These are phyloP conservation scores for Rhizodiscina lignyota DNA, from an alignment of 495 filamentous ascomycete genomes.

Conservation along the genomic window DNA sequence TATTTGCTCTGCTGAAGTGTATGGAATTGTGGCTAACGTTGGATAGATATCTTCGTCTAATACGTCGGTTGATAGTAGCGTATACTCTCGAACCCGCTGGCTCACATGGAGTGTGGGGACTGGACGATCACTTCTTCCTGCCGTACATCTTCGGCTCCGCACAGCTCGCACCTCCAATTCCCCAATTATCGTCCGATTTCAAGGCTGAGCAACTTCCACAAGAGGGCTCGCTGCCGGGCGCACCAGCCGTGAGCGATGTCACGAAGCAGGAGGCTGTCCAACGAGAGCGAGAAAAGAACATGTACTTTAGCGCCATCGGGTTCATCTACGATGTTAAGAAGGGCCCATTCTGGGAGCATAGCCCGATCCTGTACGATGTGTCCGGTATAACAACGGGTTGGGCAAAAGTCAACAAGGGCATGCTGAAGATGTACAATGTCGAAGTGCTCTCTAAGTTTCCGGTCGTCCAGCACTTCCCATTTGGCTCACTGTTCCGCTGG, in stretches of 20 bases:
- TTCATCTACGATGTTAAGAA: conserved; percentile 98
- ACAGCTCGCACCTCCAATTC: conserved; percentile 66
- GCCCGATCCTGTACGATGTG: conserved; percentile 87
- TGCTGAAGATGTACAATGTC: conserved; percentile 59
- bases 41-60: conserved; percentile 73
- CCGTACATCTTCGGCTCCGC: conserved; percentile 93
- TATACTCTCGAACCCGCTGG: conserved; percentile 72
- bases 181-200: no score
- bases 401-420: conserved; percentile 96
- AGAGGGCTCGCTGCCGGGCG: conserved; percentile 56
- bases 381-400: conserved; percentile 79
- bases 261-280: conserved; percentile 49
- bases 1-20: conserved; percentile 10
- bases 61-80: conserved; percentile 70
- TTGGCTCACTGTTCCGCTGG: conserved; percentile 72
- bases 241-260: conserved; percentile 55
- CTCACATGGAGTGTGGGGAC: conserved; percentile 30
- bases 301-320: conserved; percentile 97
- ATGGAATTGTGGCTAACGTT: background rate
- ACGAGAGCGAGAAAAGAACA: conserved; percentile 50
- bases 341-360: conserved; percentile 97
- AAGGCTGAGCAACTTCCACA: conserved; percentile 43
- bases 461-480: conserved; percentile 54
- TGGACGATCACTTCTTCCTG: conserved; percentile 95
- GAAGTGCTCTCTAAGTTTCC: conserved; percentile 57